These are phyloP conservation scores for Lecanosticta acicola DNA, from an alignment of 2,329 filamentous ascomycete genomes.

Conservation along the genomic window DNA sequence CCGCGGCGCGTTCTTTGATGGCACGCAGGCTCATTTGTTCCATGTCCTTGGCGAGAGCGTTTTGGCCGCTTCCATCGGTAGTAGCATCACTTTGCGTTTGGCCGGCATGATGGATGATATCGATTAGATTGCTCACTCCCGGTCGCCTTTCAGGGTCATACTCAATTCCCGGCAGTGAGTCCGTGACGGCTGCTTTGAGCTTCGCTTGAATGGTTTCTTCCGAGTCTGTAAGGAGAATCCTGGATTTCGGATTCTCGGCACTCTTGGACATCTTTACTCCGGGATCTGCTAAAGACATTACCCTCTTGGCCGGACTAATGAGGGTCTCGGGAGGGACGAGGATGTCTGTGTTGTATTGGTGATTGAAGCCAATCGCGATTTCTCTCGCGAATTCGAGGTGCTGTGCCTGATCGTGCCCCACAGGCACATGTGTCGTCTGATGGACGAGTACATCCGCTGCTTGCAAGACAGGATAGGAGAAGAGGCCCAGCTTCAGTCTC, in stretches of 20 bases:
- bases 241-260: slow-evolving; percentile 61
- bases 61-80: slow-evolving; percentile 29
- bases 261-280: slow-evolving; percentile 93
- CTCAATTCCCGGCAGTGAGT: slow-evolving; percentile 60
- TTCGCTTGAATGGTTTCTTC: slow-evolving; percentile 61
- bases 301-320: slow-evolving; percentile 71
- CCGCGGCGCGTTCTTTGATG: slow-evolving; percentile 61
- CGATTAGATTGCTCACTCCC: slow-evolving; percentile 80
- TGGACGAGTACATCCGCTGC: slow-evolving; percentile 91
- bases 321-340: slow-evolving; percentile 65
- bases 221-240: slow-evolving; percentile 75
- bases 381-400: slow-evolving; percentile 91
- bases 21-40: slow-evolving; percentile 46
- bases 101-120: slow-evolving; percentile 62
- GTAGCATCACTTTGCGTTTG: background rate
- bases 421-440: slow-evolving; percentile 84
- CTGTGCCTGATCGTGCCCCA: slow-evolving; percentile 91
- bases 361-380: slow-evolving; percentile 81
- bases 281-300: slow-evolving; percentile 84
- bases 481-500: slow-evolving; percentile 76
- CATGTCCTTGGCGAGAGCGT: slow-evolving; percentile 45
- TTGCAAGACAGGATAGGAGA: slow-evolving; percentile 92
- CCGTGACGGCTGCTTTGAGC: slow-evolving; percentile 69
- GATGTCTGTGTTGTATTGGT: slow-evolving; percentile 55
- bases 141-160: slow-evolving; percentile 68